Evolutionary conservation across 1,284 basidiomycete species (phyloP).

Genomic region (Paramarasmius palmivorus): DNA sequence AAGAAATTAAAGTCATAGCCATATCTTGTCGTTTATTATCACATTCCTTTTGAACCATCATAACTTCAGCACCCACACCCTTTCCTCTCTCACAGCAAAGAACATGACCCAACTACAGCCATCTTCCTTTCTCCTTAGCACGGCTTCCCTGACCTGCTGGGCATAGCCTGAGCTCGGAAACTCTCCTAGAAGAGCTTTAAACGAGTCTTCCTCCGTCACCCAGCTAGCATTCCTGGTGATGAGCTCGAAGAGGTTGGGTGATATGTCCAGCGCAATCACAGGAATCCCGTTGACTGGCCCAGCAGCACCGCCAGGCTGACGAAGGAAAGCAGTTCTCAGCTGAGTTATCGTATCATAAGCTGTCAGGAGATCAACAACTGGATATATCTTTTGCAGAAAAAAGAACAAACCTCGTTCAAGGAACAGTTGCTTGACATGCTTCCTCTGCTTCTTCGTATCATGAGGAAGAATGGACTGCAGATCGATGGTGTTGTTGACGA

Average conservation of each 20-base stretch:
- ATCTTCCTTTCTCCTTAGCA: constrained; percentile 59
- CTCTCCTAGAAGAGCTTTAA: constrained; percentile 56
- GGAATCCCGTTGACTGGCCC: constrained; percentile 45
- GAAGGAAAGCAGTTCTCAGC: constrained; percentile 57
- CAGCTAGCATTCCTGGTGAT: constrained; percentile 59
- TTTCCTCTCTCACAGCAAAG: constrained; percentile 71
- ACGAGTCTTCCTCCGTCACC: constrained; percentile 73
- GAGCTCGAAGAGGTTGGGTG: constrained; percentile 57
- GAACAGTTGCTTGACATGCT: constrained; percentile 69
- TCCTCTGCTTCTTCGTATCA: constrained; percentile 74
- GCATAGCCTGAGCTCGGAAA: constrained; percentile 64
- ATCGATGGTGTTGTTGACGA: constrained; percentile 3
- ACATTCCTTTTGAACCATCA: too few species aligned
- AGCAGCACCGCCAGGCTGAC: background rate
- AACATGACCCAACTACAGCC: constrained; percentile 64
- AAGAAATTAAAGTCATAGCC: too few species aligned
- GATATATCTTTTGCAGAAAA: too few species aligned
- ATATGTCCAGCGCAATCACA: constrained; percentile 71
- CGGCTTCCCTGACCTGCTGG: constrained; percentile 64
- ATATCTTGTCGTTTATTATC: too few species aligned
- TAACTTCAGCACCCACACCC: constrained; percentile 60
- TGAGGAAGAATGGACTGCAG: constrained; percentile 55
- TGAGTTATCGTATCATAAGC: constrained; percentile 63
- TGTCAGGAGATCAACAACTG: constrained; percentile 21
- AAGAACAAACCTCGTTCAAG: constrained; percentile 56